A percentile compares a stretch with the other conserved stretches of the same genome.
phyloP scores from a whole-genome alignment of 352 stramenopile species.

The Pythium chondricola region DNA sequence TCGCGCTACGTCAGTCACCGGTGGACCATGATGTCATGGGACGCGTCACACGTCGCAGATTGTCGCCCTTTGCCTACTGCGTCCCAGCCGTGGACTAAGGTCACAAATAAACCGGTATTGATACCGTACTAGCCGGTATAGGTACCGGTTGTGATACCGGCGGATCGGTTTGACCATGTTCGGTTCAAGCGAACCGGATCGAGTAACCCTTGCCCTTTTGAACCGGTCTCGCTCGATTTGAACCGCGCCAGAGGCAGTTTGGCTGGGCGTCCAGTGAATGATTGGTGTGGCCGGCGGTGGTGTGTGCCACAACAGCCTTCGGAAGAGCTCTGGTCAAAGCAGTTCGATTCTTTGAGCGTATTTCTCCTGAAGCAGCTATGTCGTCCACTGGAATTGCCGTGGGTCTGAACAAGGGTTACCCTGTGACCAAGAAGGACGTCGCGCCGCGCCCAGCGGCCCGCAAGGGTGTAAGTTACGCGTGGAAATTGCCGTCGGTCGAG shows the following conservation, averaged over 20 bases:
- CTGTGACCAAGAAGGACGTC: constrained; percentile 90
- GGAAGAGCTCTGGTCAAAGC: constrained; percentile 4
- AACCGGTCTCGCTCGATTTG: too few species aligned
- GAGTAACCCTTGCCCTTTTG: background rate
- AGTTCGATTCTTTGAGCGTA: constrained; percentile 86
- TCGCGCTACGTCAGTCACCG: constrained; percentile 27
- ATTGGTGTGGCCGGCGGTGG: constrained; percentile 24
- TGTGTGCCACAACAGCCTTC: constrained; percentile 20
- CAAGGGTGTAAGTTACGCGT: constrained; percentile 84
- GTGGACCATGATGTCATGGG: constrained; percentile 44
- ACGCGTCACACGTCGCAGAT: constrained; percentile 1
- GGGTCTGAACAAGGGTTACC: constrained; percentile 90
- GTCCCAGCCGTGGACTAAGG: background rate
- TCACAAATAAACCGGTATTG: too few species aligned
- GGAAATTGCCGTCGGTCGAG: background rate
- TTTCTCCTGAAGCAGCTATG: constrained; percentile 77
- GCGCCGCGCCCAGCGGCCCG: constrained; percentile 71
- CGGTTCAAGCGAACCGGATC: too few species aligned
- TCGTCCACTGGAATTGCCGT: constrained; percentile 89
- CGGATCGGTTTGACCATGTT: too few species aligned
- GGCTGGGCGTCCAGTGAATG: constrained; percentile 16
- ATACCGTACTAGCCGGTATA: too few species aligned
- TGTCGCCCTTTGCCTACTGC: background rate
- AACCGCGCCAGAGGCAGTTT: constrained; percentile 4
- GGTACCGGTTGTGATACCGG: too few species aligned